These are phyloP conservation scores for Candida germanica DNA, from an alignment of 805 yeast genomes.

Conservation along the genomic window DNA sequence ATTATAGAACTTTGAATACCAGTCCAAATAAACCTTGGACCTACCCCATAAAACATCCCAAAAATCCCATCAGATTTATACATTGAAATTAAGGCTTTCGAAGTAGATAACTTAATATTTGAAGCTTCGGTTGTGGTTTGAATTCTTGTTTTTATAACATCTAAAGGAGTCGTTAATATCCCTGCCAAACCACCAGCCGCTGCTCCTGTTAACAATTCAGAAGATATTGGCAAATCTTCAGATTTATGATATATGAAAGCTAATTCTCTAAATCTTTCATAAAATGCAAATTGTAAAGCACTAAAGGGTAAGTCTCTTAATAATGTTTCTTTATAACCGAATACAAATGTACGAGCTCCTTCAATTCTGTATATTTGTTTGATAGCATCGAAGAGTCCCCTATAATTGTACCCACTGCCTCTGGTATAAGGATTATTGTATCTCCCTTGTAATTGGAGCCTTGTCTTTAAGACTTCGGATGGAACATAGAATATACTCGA, in stretches of 20 bases:
- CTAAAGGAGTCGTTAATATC: slow-evolving; percentile 82
- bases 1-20: slow-evolving; percentile 91
- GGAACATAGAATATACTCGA: slow-evolving; percentile 91
- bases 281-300: slow-evolving; percentile 93
- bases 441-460: slow-evolving; percentile 89
- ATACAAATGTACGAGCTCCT: slow-evolving; percentile 73
- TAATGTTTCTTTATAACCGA: slow-evolving; percentile 92
- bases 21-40: slow-evolving; percentile 96
- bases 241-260: slow-evolving; percentile 44
- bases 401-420: slow-evolving; percentile 81
- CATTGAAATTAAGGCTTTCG: slow-evolving; percentile 38
- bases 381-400: slow-evolving; percentile 70
- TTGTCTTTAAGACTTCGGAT: slow-evolving; percentile 87
- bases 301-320: slow-evolving; percentile 93
- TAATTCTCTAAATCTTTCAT: slow-evolving; percentile 71
- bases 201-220: slow-evolving; percentile 86
- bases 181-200: slow-evolving; percentile 96
- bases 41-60: slow-evolving; percentile 91
- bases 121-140: slow-evolving; percentile 70
- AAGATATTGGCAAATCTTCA: slow-evolving; percentile 49
- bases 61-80: slow-evolving; percentile 70
- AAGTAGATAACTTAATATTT: slow-evolving; percentile 20
- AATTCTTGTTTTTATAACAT: slow-evolving; percentile 86
- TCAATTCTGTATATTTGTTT: slow-evolving; percentile 61
- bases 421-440: slow-evolving; percentile 71